These are phyloP conservation scores for Chytriomyces hyalinus DNA, from an alignment of 192 early-diverging fungal genomes.

Conservation along the genomic window DNA sequence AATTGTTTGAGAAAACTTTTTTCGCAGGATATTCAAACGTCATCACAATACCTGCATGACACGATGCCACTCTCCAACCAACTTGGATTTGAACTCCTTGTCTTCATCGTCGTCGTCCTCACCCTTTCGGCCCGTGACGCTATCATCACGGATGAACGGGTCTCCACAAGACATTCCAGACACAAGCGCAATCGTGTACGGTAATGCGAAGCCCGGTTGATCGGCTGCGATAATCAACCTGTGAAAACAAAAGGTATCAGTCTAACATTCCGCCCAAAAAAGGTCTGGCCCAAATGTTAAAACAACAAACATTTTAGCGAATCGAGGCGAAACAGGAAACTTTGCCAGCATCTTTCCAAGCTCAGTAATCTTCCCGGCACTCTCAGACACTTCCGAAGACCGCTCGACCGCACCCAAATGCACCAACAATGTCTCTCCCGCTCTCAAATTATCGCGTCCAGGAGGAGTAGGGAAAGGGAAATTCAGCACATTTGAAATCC, in stretches of 20 bases:
- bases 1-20: conserved; percentile 12
- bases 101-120: conserved; percentile 57
- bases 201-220: conserved; percentile 78
- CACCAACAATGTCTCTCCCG: conserved; percentile 80
- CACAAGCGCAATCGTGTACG: conserved; percentile 90
- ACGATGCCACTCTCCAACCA: conserved; percentile 74
- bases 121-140: conserved; percentile 41
- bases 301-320: conserved; percentile 76
- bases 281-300: not conserved
- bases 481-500: conserved; percentile 89
- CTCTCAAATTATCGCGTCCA: conserved; percentile 66
- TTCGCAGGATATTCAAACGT: conserved; percentile 12
- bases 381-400: conserved; percentile 50
- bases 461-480: conserved; percentile 99
- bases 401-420: conserved; percentile 78
- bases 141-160: conserved; percentile 76
- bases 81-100: conserved; percentile 66
- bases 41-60: conserved; percentile 61
- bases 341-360: conserved; percentile 86
- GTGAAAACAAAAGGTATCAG: conserved; percentile 27
- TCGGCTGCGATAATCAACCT: conserved; percentile 85
- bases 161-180: conserved; percentile 92
- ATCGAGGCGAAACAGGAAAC: conserved; percentile 91
- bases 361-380: conserved; percentile 81
- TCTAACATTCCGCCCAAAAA: not conserved